These are phyloP conservation scores for Recurvomyces mirabilis DNA, from an alignment of 495 filamentous ascomycete genomes.

Conservation along the genomic window DNA sequence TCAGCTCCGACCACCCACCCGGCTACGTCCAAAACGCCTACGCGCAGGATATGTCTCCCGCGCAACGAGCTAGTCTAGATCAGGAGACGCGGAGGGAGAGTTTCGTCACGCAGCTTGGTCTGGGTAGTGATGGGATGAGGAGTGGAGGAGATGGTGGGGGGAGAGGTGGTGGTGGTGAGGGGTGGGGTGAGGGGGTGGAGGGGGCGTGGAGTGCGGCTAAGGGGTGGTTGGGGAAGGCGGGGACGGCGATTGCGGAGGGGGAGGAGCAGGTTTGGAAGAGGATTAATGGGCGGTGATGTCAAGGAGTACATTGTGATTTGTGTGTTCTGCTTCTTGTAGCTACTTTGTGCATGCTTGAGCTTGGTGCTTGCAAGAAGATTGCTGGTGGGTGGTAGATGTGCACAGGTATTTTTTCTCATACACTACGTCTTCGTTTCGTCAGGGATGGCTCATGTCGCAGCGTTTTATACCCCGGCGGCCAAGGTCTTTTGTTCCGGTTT, in stretches of 20 bases:
- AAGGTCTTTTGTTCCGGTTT: too few relatives aligned
- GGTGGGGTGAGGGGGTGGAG: constrained; percentile 33
- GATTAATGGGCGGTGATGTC: constrained; percentile 20
- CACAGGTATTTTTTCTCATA: too few relatives aligned
- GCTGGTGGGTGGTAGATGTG: too few relatives aligned
- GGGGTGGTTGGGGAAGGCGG: constrained; percentile 50
- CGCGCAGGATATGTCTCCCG: constrained; percentile 33
- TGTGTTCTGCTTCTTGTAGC: too few relatives aligned
- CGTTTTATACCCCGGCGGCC: too few relatives aligned
- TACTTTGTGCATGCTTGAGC: too few relatives aligned
- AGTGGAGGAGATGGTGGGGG: constrained; percentile 24
- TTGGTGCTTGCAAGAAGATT: too few relatives aligned
- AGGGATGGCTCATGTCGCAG: too few relatives aligned
- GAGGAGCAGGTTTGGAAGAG: constrained; percentile 63
- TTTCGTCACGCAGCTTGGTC: constrained; percentile 6
- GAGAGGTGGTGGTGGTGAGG: constrained; percentile 43
- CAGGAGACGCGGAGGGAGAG: constrained; percentile 19
- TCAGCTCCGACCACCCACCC: constrained; percentile 32
- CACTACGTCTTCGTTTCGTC: too few relatives aligned
- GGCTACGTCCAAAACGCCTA: constrained; percentile 48
- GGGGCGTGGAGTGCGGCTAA: constrained; percentile 40
- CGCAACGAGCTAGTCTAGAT: constrained; percentile 26
- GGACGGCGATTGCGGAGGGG: constrained; percentile 48
- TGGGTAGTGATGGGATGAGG: constrained; percentile 15
- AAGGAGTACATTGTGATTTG: too few relatives aligned